Percentiles rank a stretch among this genome's conserved stretches.
Evolutionary conservation across 768 basidiomycete genomes (phyloP).

Genomic region (Mycena vulgaris): DNA sequence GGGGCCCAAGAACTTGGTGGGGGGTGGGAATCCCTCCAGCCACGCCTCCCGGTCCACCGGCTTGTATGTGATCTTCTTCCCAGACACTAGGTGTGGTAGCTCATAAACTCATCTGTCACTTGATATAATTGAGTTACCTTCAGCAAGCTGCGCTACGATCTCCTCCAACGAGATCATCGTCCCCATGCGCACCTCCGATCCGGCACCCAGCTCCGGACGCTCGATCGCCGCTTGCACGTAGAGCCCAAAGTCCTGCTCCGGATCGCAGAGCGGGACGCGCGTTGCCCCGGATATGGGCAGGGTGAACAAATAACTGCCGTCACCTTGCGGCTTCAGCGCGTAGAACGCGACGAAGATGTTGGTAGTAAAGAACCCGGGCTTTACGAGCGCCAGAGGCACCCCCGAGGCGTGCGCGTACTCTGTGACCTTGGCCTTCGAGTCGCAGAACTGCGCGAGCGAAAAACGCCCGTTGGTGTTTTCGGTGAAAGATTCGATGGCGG

Average conservation of each 20-base stretch:
- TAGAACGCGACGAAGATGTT: conserved; percentile 11
- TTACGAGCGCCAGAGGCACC: conserved; percentile 11
- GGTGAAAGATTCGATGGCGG: conserved; percentile 9
- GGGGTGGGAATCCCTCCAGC: neutral
- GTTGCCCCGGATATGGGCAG: neutral
- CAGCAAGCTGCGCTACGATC: neutral
- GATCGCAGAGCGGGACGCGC: neutral
- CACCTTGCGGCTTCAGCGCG: neutral
- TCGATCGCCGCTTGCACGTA: conserved; percentile 14
- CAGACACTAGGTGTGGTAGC: neutral
- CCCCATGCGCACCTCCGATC: conserved; percentile 3
- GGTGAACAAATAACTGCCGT: conserved; percentile 1
- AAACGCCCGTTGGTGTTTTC: neutral
- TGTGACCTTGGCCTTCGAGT: conserved; percentile 13
- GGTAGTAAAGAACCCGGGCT: conserved; percentile 3
- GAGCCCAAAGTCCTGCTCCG: neutral
- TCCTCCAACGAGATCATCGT: conserved; percentile 3
- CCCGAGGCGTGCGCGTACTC: conserved; percentile 10
- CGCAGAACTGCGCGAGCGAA: conserved; percentile 5
- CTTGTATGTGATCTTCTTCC: conserved; percentile 8
- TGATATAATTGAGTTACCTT: no score
- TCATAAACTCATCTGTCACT: no score
- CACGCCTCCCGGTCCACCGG: neutral
- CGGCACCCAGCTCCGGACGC: neutral
- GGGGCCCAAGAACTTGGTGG: neutral